Evolutionary conservation across 1,139 yeast genomes (phyloP).

Genomic region (Debaryomyces sp.): DNA sequence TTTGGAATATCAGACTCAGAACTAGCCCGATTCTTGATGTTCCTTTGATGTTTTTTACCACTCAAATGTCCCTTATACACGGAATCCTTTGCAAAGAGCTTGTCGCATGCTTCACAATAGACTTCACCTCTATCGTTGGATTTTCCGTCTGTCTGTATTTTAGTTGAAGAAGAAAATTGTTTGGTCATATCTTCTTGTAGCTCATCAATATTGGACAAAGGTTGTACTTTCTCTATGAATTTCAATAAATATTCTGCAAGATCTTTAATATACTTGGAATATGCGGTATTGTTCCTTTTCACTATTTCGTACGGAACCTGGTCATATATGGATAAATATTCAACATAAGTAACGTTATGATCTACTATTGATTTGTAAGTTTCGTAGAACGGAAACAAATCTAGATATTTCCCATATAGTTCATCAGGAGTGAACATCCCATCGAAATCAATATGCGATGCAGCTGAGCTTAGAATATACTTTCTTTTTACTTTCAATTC

Average conservation of each 20-base stretch:
- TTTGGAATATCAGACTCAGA: conserved; percentile 3
- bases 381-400: conserved; percentile 54
- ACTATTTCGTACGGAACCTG: conserved; percentile 35
- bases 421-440: conserved; percentile 61
- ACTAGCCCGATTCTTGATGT: conserved; percentile 21
- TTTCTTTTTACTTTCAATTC: conserved; percentile 33
- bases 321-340: conserved; percentile 52
- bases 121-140: conserved; percentile 36
- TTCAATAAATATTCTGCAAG: conserved; percentile 48
- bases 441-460: conserved; percentile 51
- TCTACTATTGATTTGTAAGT: conserved; percentile 50
- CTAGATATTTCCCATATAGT: conserved; percentile 64
- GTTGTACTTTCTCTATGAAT: conserved; percentile 51
- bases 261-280: conserved; percentile 44
- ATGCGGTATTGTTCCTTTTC: conserved; percentile 32
- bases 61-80: conserved; percentile 70
- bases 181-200: conserved; percentile 33
- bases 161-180: conserved; percentile 24
- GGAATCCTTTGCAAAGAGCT: conserved; percentile 61
- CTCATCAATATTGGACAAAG: conserved; percentile 46
- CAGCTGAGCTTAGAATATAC: conserved; percentile 50
- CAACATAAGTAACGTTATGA: conserved; percentile 43
- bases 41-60: conserved; percentile 78
- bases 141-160: conserved; percentile 15
- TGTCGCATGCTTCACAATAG: conserved; percentile 69